Evolutionary conservation across 2,329 filamentous ascomycete genomes (phyloP).

Genomic region (Thielaviopsis populi): DNA sequence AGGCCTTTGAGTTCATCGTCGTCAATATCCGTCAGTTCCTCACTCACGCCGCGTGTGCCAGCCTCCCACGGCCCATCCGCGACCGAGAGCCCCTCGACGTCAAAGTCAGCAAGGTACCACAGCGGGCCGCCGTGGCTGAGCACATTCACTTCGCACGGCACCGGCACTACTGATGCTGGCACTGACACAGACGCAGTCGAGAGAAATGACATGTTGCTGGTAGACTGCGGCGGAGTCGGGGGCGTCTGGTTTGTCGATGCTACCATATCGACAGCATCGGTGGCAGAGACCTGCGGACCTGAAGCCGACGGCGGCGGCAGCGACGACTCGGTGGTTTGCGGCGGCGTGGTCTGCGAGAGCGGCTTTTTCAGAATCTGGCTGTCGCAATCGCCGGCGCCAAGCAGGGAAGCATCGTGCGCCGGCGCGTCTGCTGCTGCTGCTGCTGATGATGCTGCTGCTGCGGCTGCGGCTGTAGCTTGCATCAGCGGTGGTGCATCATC

Average conservation of each 20-base stretch:
- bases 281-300: not conserved
- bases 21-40: slow-evolving; percentile 81
- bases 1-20: slow-evolving; percentile 74
- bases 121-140: slow-evolving; percentile 12
- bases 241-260: slow-evolving; percentile 6
- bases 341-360: slow-evolving; percentile 9
- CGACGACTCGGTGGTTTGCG: slow-evolving; percentile 8
- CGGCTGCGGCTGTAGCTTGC: not conserved
- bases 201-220: slow-evolving; percentile 14
- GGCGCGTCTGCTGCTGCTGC: not conserved
- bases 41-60: slow-evolving; percentile 53
- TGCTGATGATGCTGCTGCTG: not conserved
- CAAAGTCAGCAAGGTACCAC: slow-evolving; percentile 12
- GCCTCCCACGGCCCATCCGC: slow-evolving; percentile 41
- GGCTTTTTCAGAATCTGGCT: not conserved
- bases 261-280: not conserved
- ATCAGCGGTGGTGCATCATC: slow-evolving; percentile 13
- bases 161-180: too few species aligned
- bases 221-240: slow-evolving; percentile 16
- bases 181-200: not conserved
- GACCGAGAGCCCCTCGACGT: slow-evolving; percentile 12
- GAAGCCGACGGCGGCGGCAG: not conserved
- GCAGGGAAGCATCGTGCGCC: not conserved
- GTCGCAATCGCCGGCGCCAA: not conserved
- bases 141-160: slow-evolving; percentile 1